Evolutionary conservation across 192 early-diverging fungal species (phyloP).

Genomic region (Backusella circina): DNA sequence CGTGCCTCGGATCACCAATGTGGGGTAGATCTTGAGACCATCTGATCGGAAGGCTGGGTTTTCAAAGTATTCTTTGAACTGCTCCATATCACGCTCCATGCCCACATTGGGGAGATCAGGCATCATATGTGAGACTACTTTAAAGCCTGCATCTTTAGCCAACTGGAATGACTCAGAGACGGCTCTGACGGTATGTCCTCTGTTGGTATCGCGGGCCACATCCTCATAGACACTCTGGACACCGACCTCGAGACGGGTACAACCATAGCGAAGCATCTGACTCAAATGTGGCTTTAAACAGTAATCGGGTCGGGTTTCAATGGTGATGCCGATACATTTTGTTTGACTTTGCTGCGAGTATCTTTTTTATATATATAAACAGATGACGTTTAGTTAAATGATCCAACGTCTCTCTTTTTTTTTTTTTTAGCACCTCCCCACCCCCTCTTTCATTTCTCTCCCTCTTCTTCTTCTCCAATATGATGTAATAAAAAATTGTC

Average conservation of each 20-base stretch:
- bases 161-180: conserved; percentile 98
- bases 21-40: conserved; percentile 98
- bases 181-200: conserved; percentile 96
- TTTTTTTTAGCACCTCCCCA: background rate
- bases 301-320: conserved; percentile 98
- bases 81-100: conserved; percentile 98
- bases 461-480: background rate
- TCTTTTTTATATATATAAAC: conserved; percentile 19
- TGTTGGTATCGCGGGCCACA: conserved; percentile 97
- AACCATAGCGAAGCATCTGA: conserved; percentile 99
- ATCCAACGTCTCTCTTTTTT: background rate
- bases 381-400: background rate
- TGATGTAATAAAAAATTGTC: background rate
- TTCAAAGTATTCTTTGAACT: conserved; percentile 98
- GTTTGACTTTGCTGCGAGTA: conserved; percentile 95
- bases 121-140: conserved; percentile 99
- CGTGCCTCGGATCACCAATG: conserved; percentile 97
- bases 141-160: conserved; percentile 98
- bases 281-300: conserved; percentile 96
- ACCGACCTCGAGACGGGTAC: conserved; percentile 96
- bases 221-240: conserved; percentile 99
- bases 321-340: conserved; percentile 99
- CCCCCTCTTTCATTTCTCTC: background rate
- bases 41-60: conserved; percentile 98
- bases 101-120: conserved; percentile 99